Base-by-base conservation (phyloP, 164 flowering plant genomes). In the Sedum album region DNA sequence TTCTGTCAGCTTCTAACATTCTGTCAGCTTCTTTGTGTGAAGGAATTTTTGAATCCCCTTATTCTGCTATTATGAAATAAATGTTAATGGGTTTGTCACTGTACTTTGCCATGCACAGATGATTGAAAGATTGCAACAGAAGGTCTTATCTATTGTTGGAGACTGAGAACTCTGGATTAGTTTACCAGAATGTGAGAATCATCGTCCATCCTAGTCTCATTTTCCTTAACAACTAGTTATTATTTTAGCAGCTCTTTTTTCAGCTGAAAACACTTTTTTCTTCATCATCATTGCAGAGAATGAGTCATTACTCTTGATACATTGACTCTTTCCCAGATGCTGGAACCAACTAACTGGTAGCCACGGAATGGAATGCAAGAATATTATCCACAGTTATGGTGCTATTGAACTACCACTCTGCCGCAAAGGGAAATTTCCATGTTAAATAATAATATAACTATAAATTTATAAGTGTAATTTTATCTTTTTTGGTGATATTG, bases 131-230 rank as follows among this genome's bases (percentile, higher is more conserved):
- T 87, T 89, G 2, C 81, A 67, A 75, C 77, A 82, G 82, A 86
- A 74, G 62, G 84, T 89, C 71, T 36, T 88, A 74, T 79, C 78
- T 75, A 82, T 93, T 38, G 65, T 87, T 71, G 84, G 89, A 57
- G 76, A 78, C 69, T 48, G 62, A 70, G 71, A 83, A 71, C 70
- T 73, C 70, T 77, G 80, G 76, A 42, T 21, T 60, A 62, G 15
- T 18, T 62, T 62, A 11, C 26, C 60, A 64, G 39, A 9, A 1
- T 36, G 67, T 65, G 21, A 65, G 48, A 46, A 10, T 36, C 30
- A 21, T 48, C 14, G 1, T 36, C 14, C 67, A 36, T 30, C 15
- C 8, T 11, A 10, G 31, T 57, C 4, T 13, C 31, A 0, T 30
- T 2, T 28, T 11, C 5, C 28, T 2, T 26, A 25, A 3, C 33